Evolutionary conservation across 202 grass and related monocot species (phyloP).

Genomic region (Eragrostis tef): DNA sequence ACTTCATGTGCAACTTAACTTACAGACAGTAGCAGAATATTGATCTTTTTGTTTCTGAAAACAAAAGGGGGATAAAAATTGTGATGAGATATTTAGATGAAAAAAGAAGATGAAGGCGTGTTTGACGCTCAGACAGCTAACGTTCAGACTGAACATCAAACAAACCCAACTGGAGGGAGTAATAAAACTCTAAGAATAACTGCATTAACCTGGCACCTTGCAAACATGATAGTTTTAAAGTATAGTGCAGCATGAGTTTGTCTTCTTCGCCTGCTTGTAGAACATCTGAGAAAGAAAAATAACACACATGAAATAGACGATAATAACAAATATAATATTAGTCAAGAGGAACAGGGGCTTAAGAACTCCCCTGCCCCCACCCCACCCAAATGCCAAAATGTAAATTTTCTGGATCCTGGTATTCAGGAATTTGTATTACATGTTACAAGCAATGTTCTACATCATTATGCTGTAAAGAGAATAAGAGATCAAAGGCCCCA

Average conservation of each 20-base stretch:
- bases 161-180: not conserved
- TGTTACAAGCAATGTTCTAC: not conserved
- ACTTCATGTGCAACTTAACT: conserved; percentile 26
- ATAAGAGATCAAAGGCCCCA: too few relatives aligned
- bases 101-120: not conserved
- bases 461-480: not conserved
- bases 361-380: not conserved
- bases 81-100: conserved; percentile 29
- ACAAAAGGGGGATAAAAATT: conserved; percentile 1
- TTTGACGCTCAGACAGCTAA: not conserved
- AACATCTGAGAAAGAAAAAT: conserved; percentile 75
- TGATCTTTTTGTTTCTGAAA: conserved; percentile 59
- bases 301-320: not conserved
- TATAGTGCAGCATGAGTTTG: conserved; percentile 90
- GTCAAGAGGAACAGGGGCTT: conserved; percentile 6
- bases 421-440: conserved; percentile 8
- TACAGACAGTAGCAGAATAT: conserved; percentile 58
- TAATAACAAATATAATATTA: not conserved
- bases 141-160: not conserved
- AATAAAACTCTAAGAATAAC: not conserved
- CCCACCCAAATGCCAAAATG: not conserved
- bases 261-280: conserved; percentile 98
- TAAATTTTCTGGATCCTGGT: not conserved
- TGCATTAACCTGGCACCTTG: conserved; percentile 45
- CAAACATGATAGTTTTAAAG: conserved; percentile 51